These are phyloP conservation scores for Colletotrichum sp. DNA, from an alignment of 2,329 filamentous ascomycete genomes.

Conservation along the genomic window DNA sequence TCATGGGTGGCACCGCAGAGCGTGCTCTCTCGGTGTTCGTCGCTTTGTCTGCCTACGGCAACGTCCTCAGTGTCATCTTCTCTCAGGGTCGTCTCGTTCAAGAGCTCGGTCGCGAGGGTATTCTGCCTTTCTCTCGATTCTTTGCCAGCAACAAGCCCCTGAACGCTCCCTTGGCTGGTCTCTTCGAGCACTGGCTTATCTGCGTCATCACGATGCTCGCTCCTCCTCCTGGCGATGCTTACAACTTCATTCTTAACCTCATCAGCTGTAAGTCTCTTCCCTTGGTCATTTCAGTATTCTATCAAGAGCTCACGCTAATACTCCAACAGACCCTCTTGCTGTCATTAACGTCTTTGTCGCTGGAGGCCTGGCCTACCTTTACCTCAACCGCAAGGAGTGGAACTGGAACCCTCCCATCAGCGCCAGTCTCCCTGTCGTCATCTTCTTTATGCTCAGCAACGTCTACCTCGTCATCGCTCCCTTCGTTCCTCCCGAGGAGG, in stretches of 20 bases:
- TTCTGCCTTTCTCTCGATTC: slow-evolving; percentile 66
- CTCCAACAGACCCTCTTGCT: slow-evolving; percentile 63
- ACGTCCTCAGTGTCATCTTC: slow-evolving; percentile 72
- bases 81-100: slow-evolving; percentile 70
- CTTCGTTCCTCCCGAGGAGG: slow-evolving; percentile 56
- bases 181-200: slow-evolving; percentile 69
- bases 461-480: slow-evolving; percentile 65
- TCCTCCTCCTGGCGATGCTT: slow-evolving; percentile 51
- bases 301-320: fast-evolving
- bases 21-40: slow-evolving; percentile 68
- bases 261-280: slow-evolving; percentile 39
- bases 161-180: slow-evolving; percentile 64
- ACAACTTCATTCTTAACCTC: slow-evolving; percentile 42
- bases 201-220: slow-evolving; percentile 70
- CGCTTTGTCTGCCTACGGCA: slow-evolving; percentile 70
- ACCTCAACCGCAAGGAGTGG: slow-evolving; percentile 49
- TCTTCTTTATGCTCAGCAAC: slow-evolving; percentile 67
- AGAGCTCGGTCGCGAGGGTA: slow-evolving; percentile 69
- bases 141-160: slow-evolving; percentile 70
- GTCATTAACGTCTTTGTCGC: slow-evolving; percentile 62
- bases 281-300: not conserved
- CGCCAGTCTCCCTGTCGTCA: slow-evolving; percentile 56
- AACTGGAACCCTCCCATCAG: slow-evolving; percentile 61
- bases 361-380: slow-evolving; percentile 58
- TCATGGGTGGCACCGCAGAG: slow-evolving; percentile 59